Base-by-base conservation (phyloP, 495 filamentous ascomycete species). In the Articulospora tetracladia region DNA sequence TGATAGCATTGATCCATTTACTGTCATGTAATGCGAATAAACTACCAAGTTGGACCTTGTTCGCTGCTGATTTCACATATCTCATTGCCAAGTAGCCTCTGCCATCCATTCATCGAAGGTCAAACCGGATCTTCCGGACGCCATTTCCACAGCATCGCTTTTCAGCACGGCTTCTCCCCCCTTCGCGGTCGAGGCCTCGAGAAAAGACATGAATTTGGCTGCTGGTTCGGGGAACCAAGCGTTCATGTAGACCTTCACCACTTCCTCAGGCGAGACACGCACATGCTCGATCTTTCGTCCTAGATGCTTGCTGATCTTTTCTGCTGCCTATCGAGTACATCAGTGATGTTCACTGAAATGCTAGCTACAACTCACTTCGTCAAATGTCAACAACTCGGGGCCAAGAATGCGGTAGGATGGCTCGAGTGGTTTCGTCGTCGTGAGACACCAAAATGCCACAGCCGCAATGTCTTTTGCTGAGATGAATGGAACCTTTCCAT, bases 401-500 rank as follows among this genome's bases (percentile, higher is more conserved):
- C 79, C 79, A 0, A 80, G 57, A 15, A 81, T 53, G 19, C 69
- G 6, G 57, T 72, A 73, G 34, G 74, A 73, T 0, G 68, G 73
- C 44, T 79, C 76, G 8, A 69, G 68, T 13, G 73, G 60, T 19
- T 73, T 64, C 52, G 58, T 19, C 7, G 67, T 64, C 10, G 74
- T 81, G 46, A 82, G 60, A 4, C 68, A 68, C 41, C 69, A 62
- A 30, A 75, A 72, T 26, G 73, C 77, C 0, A 79, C 73, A 7
- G 71, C 70, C 6, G 77, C 77, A 50, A 82, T 77, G 36, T 81
- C 79, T 10, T 73, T 57, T 6, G 72, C 69, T 30, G 70, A 72
- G 22, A 81, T 63, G 66, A 75, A 80, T 0, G 77, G 74, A 53
- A 81, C 71, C 55, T 70, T 72, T 15, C 76, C 79, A 28, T 72